These are phyloP conservation scores for Heliosperma pusillum DNA, from an alignment of 148 eudicot species.

Conservation along the genomic window DNA sequence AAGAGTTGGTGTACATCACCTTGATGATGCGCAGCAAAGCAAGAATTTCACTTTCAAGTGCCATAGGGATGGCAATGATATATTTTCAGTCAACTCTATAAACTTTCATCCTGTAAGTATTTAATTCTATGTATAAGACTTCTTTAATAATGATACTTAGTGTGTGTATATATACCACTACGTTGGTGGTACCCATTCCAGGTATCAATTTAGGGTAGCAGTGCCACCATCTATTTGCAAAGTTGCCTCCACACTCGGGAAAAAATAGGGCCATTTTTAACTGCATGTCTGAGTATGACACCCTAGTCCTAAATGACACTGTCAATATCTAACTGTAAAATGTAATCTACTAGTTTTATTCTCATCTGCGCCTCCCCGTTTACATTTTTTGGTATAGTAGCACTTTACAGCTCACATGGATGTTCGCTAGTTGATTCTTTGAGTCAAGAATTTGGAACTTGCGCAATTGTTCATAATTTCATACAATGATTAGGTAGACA, in stretches of 20 bases:
- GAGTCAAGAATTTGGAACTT: background rate
- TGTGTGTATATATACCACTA: background rate
- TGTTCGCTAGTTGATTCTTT: background rate
- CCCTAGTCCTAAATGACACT: background rate
- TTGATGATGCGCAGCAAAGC: constrained; percentile 78
- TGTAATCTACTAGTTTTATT: no score
- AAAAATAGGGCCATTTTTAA: background rate
- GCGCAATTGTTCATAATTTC: background rate
- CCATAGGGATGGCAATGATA: constrained; percentile 84
- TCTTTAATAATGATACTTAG: background rate
- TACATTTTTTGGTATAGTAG: background rate
- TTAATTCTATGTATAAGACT: background rate
- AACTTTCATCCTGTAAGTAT: constrained; percentile 88
- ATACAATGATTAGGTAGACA: background rate
- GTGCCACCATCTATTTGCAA: no score
- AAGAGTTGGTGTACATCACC: constrained; percentile 97
- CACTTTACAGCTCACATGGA: background rate
- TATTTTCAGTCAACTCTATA: constrained; percentile 86
- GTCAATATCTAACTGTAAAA: no score
- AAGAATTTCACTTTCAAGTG: constrained; percentile 98
- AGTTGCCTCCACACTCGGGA: background rate
- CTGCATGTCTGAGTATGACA: background rate
- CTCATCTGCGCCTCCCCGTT: no score
- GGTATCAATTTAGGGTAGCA: no score
- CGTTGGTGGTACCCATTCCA: background rate